Base-by-base conservation (phyloP, 2,329 filamentous ascomycete species). In the Chalaropsis ovoidea region DNA sequence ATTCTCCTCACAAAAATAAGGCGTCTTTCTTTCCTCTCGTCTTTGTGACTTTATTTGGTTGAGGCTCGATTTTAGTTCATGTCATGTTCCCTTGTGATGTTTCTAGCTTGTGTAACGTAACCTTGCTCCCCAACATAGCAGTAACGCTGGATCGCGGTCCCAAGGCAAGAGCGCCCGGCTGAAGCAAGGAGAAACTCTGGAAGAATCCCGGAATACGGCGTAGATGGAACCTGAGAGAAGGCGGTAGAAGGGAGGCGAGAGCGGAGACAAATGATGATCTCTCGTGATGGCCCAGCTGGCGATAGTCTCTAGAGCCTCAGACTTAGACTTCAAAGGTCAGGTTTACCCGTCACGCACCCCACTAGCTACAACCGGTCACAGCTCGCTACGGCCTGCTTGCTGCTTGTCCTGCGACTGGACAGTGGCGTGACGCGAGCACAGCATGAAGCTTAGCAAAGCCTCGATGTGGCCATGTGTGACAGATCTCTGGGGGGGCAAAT, bases 331-430 rank as follows among this genome's bases (percentile, higher is more conserved):
- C 31, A 35, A 7, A 35, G 3, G 31, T 35, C 31, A 35, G 7
- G 3, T 7, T 3, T 35, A 7, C 31, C 7, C 3, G 31, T 7
- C 31, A 35, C 31, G 7, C 31, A 35, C 31, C 31, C 31, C 31
- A 7, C 31, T 35, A 35, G 31, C 31, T 35, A 35, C 31, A 35
- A 7, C 31, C 31, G 7, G n/a, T 49, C 22, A 19, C 22, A 13
- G 47, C 47, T 49, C 47, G 47, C 47, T 49, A 49, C 47, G 47
- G 47, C 47, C 22, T 47, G 43, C 43, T 47, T 49, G 47, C 8
- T 11, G n/a, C n/a, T n/a, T 22, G n/a, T 49, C n/a, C 19, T 24
- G 45, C 45, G 22, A 49, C n/a, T n/a, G 4, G 35, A 39, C 35
- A 39, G 5, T 10, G 35, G 5, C 35, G 35, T 39, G 8, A 39